Base-by-base conservation (phyloP, 805 yeast species). In the Ogataea nitratoaversa region DNA sequence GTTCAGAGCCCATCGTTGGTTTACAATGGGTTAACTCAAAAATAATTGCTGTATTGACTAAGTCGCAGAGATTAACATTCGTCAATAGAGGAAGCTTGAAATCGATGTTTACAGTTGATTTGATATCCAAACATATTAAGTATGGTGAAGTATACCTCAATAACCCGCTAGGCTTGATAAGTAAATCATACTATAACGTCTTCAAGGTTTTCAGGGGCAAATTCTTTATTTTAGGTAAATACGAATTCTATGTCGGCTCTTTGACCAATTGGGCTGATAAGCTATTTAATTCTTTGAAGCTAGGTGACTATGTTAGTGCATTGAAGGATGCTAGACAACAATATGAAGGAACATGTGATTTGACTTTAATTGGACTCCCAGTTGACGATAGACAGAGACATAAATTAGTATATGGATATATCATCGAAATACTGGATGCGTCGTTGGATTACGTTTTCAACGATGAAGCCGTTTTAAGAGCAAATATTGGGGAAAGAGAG, bases 231-330 rank as follows among this genome's bases (percentile, higher is more conserved):
- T 49, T 81, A 37, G 84, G 84, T 0, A 63, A 67, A 30, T 70
- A 71, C 38, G 80, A 76, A 41, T 53, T 78, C 32, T 63, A 63
- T 5, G 68, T 80, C 2, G 95, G 90, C 0, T 66, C 77, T 19
- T 59, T 78, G 13, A 65, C 78, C 2, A 78, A 72, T 49, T 87
- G 89, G 95, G 86, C 82, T 0, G 90, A 84, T 48, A 65, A 69
- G 20, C 57, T 85, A 1, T 57, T 74, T 42, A 66, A 60, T 6
- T 53, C 74, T 11, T 64, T 87, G 35, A 65, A 73, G 9, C 48
- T 60, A 2, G 77, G 74, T 1, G 57, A 72, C 18, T 82, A 79
- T 40, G 57, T 73, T 5, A 63, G 58, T 2, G 90, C 95, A 0
- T 66, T 86, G n/a, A 59, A 64, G 2, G 63, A 72, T 13, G 82